Conservation (phyloP, 257 asterid species). For the Solanum chaucha region DNA sequence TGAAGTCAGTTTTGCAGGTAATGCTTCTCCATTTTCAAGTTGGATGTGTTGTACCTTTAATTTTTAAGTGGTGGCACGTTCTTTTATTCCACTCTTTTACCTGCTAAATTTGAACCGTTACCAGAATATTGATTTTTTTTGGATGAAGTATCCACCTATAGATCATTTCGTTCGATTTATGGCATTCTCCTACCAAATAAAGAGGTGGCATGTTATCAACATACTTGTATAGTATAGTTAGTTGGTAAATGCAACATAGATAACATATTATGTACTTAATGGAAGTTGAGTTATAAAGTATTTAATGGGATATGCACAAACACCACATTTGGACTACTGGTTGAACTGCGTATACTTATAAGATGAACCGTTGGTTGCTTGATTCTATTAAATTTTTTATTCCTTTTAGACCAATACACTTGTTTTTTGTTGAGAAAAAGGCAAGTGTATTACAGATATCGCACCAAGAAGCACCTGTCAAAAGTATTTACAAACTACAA, state of each 20-base stretch:
- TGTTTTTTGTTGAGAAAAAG: neutral
- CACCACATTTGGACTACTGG: neutral
- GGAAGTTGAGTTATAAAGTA: neutral
- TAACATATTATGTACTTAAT: neutral
- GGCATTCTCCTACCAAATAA: neutral
- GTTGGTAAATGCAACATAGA: neutral
- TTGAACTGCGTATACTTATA: neutral
- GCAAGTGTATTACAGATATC: neutral
- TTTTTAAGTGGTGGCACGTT: neutral
- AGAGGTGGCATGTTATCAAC: neutral
- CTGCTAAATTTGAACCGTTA: neutral
- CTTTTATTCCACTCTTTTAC: neutral
- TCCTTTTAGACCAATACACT: neutral
- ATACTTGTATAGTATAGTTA: neutral
- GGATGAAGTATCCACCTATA: neutral
- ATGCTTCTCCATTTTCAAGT: neutral
- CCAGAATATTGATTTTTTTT: neutral
- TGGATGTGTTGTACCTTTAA: neutral
- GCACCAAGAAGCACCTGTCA: neutral
- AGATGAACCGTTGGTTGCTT: neutral
- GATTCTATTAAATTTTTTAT: neutral
- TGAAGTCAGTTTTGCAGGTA: slow-evolving; percentile 82
- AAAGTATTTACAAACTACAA: neutral
- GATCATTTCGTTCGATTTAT: neutral
- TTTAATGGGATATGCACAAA: neutral